Evolutionary conservation across 2,329 filamentous ascomycete species (phyloP).

Genomic region (Fusarium scirpi): DNA sequence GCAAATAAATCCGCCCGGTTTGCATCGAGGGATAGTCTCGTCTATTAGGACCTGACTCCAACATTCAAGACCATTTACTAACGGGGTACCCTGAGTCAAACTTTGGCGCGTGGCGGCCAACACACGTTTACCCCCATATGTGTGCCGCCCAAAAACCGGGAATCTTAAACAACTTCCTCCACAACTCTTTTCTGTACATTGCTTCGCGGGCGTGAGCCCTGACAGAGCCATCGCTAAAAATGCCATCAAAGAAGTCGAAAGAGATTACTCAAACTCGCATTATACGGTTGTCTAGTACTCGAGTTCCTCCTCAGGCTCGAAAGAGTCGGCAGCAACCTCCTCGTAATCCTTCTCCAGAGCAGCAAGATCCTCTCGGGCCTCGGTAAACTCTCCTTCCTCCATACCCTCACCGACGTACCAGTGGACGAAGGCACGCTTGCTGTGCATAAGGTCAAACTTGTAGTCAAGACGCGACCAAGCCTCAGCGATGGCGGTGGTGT

Average conservation of each 20-base stretch:
- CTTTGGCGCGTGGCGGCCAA: conserved; percentile 36
- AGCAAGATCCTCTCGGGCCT: conserved; percentile 87
- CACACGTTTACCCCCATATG: conserved; percentile 41
- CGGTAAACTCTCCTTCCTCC: conserved; percentile 91
- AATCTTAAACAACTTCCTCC: conserved; percentile 48
- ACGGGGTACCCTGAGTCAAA: conserved; percentile 45
- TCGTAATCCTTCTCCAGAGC: conserved; percentile 90
- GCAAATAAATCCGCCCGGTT: conserved; percentile 38
- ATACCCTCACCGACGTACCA: conserved; percentile 91
- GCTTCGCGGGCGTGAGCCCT: conserved; percentile 28
- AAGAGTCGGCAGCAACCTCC: conserved; percentile 82
- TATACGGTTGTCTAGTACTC: conserved; percentile 77
- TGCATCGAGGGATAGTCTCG: conserved; percentile 45
- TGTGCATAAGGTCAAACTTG: conserved; percentile 85
- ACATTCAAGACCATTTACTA: conserved; percentile 43
- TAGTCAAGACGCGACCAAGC: conserved; percentile 78
- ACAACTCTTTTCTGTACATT: conserved; percentile 40
- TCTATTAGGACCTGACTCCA: conserved; percentile 49
- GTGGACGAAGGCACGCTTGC: conserved; percentile 80
- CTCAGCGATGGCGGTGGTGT: conserved; percentile 80
- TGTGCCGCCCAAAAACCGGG: conserved; percentile 45
- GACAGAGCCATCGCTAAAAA: conserved; percentile 33
- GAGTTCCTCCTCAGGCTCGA: conserved; percentile 70
- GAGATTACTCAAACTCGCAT: conserved; percentile 34
- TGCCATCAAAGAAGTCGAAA: conserved; percentile 40